These are phyloP conservation scores for Quercus alba DNA, from an alignment of 306 rosid genomes.

Conservation along the genomic window DNA sequence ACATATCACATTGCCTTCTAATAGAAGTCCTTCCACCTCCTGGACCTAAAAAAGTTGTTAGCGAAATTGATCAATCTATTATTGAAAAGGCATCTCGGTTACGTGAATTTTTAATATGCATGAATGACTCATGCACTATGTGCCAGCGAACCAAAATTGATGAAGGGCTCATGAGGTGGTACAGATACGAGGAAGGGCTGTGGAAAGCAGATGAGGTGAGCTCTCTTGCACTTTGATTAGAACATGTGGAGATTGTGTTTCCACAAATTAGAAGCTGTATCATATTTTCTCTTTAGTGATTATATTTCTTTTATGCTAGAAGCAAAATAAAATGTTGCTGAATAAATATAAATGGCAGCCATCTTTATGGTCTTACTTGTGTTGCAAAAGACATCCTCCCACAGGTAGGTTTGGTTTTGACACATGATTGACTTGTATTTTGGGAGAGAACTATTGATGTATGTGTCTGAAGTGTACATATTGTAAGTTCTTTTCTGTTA, in stretches of 20 bases:
- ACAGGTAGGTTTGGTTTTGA: not conserved
- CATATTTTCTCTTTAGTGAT: slow-evolving; percentile 2
- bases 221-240: slow-evolving; percentile 49
- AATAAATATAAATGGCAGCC: not conserved
- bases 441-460: not conserved
- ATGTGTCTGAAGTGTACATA: not conserved
- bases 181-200: slow-evolving; percentile 67
- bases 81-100: slow-evolving; percentile 55
- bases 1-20: slow-evolving; percentile 66
- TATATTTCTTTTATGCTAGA: not conserved
- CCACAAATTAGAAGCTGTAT: slow-evolving; percentile 5
- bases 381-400: not conserved
- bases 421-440: not conserved
- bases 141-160: slow-evolving; percentile 63
- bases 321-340: not conserved
- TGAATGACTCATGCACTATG: slow-evolving; percentile 60
- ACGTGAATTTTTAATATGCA: slow-evolving; percentile 56
- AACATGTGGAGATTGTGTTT: slow-evolving; percentile 2
- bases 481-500: not conserved
- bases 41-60: slow-evolving; percentile 24
- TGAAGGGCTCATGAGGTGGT: slow-evolving; percentile 85
- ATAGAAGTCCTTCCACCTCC: slow-evolving; percentile 45
- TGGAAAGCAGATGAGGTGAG: slow-evolving; percentile 67
- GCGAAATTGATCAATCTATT: slow-evolving; percentile 45
- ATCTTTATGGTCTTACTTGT: not conserved